These are phyloP conservation scores for Aspergillus awamori DNA, from an alignment of 2,329 filamentous ascomycete species.

Conservation along the genomic window DNA sequence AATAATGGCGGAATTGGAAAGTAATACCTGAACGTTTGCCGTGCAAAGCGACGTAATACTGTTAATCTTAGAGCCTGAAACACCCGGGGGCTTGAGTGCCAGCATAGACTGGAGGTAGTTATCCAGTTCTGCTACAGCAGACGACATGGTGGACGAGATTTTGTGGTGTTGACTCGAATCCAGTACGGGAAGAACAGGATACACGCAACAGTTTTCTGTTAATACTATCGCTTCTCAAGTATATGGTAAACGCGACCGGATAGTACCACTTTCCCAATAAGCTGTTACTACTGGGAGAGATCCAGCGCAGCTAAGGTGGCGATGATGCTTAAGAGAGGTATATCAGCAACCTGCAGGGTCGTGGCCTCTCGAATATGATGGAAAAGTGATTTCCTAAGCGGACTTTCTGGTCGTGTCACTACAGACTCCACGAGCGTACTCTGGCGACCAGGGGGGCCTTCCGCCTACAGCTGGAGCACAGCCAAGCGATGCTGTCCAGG, in stretches of 20 bases:
- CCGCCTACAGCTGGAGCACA: conserved; percentile 45
- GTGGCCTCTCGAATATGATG: conserved; percentile 19
- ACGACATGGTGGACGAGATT: conserved; percentile 62
- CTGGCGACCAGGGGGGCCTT: conserved; percentile 34
- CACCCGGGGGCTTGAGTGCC: conserved; percentile 85
- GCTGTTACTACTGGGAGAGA: conserved; percentile 31
- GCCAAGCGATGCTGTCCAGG: conserved; percentile 39
- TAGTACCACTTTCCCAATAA: conserved; percentile 19
- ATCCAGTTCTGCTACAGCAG: conserved; percentile 89
- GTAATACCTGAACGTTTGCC: conserved; percentile 79
- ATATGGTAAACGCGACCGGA: conserved; percentile 17
- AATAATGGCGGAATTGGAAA: conserved; percentile 5
- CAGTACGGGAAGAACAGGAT: conserved; percentile 18
- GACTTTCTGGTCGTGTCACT: conserved; percentile 40
- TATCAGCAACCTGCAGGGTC: conserved; percentile 14
- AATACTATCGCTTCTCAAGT: conserved; percentile 22
- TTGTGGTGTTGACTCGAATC: conserved; percentile 15
- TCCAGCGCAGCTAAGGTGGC: conserved; percentile 26
- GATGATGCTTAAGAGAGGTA: conserved; percentile 21
- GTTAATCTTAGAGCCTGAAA: conserved; percentile 88
- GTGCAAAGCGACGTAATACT: conserved; percentile 86
- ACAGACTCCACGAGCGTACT: conserved; percentile 40
- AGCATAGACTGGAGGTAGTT: conserved; percentile 89
- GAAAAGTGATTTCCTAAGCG: conserved; percentile 29
- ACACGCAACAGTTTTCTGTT: conserved; percentile 16